phyloP scores from a whole-genome alignment of 441 rosid species.

The Erodium moschatum region DNA sequence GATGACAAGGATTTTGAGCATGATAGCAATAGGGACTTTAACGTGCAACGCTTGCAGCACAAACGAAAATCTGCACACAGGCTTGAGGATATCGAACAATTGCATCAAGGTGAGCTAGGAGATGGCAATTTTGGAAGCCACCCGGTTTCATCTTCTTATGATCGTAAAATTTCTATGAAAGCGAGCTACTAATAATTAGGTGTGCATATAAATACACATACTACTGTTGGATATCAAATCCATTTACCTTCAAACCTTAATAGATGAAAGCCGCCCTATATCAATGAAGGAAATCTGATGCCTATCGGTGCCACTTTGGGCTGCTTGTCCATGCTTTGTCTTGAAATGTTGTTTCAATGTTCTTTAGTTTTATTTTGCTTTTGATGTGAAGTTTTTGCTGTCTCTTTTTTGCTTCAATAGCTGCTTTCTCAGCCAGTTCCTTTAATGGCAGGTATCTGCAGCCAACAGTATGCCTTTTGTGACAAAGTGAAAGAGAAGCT shows the following conservation, averaged over 20 bases:
- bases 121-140: too few species aligned
- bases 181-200: constrained; percentile 26
- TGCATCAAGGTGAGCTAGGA: constrained; percentile 40
- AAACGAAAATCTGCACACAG: constrained; percentile 38
- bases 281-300: background rate
- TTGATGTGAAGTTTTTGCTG: background rate
- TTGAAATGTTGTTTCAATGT: background rate
- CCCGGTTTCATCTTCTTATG: too few species aligned
- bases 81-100: constrained; percentile 42
- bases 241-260: constrained; percentile 1
- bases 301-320: constrained; percentile 5
- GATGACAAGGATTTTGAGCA: constrained; percentile 56
- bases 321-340: background rate
- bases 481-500: constrained; percentile 82
- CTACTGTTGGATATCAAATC: background rate
- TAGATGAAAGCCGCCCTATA: background rate
- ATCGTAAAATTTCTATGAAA: constrained; percentile 56
- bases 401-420: background rate
- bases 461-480: constrained; percentile 66
- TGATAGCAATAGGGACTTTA: constrained; percentile 49
- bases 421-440: constrained; percentile 16
- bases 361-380: background rate
- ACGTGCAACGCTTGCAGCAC: constrained; percentile 44
- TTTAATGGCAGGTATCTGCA: constrained; percentile 50
- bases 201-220: constrained; percentile 12